phyloP scores from a whole-genome alignment of 1,139 yeast genomes.

The Blastobotrys arbuscula region DNA sequence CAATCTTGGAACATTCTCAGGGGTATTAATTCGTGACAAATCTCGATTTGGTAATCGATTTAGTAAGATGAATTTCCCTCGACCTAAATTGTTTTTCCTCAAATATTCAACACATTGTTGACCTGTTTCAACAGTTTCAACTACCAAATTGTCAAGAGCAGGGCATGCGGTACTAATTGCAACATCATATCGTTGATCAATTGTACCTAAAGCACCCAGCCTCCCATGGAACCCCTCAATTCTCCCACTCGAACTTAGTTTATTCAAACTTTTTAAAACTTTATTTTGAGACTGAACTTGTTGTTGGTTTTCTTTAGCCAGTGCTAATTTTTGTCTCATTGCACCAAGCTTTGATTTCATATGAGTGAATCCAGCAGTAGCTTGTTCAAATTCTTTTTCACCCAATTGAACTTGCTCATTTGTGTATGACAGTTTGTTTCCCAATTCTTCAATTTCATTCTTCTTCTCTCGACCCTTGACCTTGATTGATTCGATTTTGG shows the following conservation, averaged over 20 bases:
- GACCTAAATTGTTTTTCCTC: conserved; percentile 78
- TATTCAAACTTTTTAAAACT: conserved; percentile 63
- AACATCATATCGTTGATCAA: conserved; percentile 81
- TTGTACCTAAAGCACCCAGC: conserved; percentile 83
- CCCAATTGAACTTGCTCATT: conserved; percentile 54
- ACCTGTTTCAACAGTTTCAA: conserved; percentile 89
- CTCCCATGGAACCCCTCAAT: conserved; percentile 84
- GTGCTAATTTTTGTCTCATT: conserved; percentile 58
- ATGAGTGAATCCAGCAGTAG: conserved; percentile 44
- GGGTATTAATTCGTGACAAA: conserved; percentile 59
- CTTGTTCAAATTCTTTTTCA: conserved; percentile 49
- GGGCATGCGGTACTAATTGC: conserved; percentile 96
- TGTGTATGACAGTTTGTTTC: conserved; percentile 39
- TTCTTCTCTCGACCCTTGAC: conserved; percentile 52
- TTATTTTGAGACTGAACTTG: conserved; percentile 62
- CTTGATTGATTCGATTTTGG: conserved; percentile 44
- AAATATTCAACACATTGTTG: conserved; percentile 86
- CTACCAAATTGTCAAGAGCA: conserved; percentile 86
- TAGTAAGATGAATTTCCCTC: conserved; percentile 80
- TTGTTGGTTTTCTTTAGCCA: conserved; percentile 54
- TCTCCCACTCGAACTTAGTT: conserved; percentile 75
- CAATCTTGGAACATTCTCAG: conserved; percentile 70
- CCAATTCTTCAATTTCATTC: conserved; percentile 30
- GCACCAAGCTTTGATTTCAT: conserved; percentile 51
- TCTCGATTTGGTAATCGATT: conserved; percentile 66